Evolutionary conservation across 2,329 filamentous ascomycete species (phyloP).

Genomic region (Diaporthe capsici): DNA sequence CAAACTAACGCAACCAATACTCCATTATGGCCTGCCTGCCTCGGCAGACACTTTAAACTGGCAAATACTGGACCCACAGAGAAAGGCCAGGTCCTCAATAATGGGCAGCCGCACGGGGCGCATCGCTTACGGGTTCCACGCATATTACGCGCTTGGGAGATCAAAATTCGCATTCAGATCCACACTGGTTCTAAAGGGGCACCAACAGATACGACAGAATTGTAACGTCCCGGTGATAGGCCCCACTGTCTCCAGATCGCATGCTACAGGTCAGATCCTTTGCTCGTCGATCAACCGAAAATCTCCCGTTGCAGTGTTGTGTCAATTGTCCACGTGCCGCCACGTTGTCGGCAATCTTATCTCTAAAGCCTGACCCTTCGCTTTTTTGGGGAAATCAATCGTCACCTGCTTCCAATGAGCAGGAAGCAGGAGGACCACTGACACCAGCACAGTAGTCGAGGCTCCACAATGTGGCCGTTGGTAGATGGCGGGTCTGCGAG

Average conservation of each 20-base stretch:
- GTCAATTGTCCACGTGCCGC: too few species aligned
- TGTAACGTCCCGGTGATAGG: too few species aligned
- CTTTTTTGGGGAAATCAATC: background rate
- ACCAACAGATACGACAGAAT: background rate
- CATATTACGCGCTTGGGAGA: too few species aligned
- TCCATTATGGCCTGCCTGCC: too few species aligned
- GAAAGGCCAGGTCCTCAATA: background rate
- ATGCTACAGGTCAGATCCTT: background rate
- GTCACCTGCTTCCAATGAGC: background rate
- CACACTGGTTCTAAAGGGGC: background rate
- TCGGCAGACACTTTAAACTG: background rate
- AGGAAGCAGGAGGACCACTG: too few species aligned
- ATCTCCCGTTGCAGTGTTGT: background rate
- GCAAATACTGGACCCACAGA: background rate
- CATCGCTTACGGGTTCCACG: too few species aligned
- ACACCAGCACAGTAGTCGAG: background rate
- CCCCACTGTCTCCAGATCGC: slow-evolving; percentile 15
- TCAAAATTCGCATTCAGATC: background rate
- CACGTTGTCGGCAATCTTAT: background rate
- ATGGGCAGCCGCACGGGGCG: background rate
- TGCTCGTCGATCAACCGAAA: background rate
- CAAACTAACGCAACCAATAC: background rate
- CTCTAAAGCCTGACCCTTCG: background rate
- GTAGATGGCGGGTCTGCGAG: background rate
- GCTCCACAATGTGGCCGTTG: background rate